Base-by-base conservation (phyloP, 2,329 filamentous ascomycete species). In the Diaporthe citrichinensis region DNA sequence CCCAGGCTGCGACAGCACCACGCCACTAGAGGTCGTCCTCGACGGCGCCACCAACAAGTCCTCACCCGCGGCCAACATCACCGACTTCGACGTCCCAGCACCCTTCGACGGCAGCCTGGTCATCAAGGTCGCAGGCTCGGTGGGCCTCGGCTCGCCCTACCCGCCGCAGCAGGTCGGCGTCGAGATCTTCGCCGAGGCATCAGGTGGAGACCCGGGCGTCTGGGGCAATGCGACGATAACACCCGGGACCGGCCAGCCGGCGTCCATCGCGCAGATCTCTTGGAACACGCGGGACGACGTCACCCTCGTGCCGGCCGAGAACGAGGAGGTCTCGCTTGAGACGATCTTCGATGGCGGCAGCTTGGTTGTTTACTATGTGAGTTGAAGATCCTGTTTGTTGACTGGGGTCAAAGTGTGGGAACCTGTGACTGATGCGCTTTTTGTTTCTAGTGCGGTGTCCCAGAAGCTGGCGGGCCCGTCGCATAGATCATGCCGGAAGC, bases 1-100 rank as follows among this genome's bases (percentile, higher is more conserved):
- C 5, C 9, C n/a, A 74, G 72, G 62, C 39, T 74, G 72, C 53
- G 61, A 65, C 51, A 59, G 55, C 61, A 46, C 51, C 28, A 31
- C 5, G 1, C 44, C 62, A 5, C 31, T 41, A 34, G 72, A 74
- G 39, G 61, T 28, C 8, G 61, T 74, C 41, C 61, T 74, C 31
- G 51, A 69, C 8, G 62, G 51, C 14, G 51, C 23, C 6, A 61
- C 41, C 28, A 51, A 4, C 65, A 10, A 55, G 51, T 57, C 53
- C 23, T 67, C 39, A 28, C 72, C 46, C n/a, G 39, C 72, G 23
- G 53, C 61, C 31, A 46, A 57, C 34, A 69, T 69, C 39, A 55
- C 57, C 51, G 62, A 69, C 51, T 74, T 74, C 62, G 23, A 59
- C 8, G 46, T 74, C 28, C 51, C 61, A 2, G 25, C 34, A 3